Conservation (phyloP, 2,329 filamentous ascomycete species). For the Pleomassaria siparia region DNA sequence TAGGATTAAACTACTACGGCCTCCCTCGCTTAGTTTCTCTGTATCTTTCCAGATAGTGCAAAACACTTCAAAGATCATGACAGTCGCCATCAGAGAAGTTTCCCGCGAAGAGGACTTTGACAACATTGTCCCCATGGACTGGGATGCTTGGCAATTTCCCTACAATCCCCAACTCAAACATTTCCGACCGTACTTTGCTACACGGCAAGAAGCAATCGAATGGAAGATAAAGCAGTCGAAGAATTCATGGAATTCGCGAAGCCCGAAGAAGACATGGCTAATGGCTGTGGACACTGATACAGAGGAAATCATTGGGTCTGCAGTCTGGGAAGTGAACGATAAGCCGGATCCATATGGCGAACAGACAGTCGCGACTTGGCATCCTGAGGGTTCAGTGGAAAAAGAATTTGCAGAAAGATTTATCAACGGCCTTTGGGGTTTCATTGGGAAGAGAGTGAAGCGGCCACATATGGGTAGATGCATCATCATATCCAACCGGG, state of each 20-base stretch:
- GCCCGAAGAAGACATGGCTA: constrained; percentile 16
- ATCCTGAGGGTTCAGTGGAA: constrained; percentile 23
- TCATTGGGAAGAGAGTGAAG: constrained; percentile 17
- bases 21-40: background rate
- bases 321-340: constrained; percentile 20
- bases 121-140: constrained; percentile 18
- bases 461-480: constrained; percentile 20
- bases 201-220: constrained; percentile 16
- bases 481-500: background rate
- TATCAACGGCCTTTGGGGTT: constrained; percentile 26
- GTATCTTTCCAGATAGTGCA: background rate
- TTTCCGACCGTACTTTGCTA: constrained; percentile 19
- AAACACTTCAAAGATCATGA: constrained; percentile 7
- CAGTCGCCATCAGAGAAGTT: constrained; percentile 13
- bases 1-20: no score
- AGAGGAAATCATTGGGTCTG: constrained; percentile 15
- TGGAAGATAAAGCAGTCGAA: constrained; percentile 2
- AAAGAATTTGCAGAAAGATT: constrained; percentile 26
- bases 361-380: constrained; percentile 17
- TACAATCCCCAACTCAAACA: constrained; percentile 31
- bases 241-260: constrained; percentile 1
- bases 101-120: constrained; percentile 13
- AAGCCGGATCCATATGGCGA: constrained; percentile 9
- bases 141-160: constrained; percentile 22
- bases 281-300: constrained; percentile 21